A percentile compares a stretch with the other conserved stretches of the same genome.
Conservation (phyloP, 2,329 filamentous ascomycete species). For the Aspergillus sp. region DNA sequence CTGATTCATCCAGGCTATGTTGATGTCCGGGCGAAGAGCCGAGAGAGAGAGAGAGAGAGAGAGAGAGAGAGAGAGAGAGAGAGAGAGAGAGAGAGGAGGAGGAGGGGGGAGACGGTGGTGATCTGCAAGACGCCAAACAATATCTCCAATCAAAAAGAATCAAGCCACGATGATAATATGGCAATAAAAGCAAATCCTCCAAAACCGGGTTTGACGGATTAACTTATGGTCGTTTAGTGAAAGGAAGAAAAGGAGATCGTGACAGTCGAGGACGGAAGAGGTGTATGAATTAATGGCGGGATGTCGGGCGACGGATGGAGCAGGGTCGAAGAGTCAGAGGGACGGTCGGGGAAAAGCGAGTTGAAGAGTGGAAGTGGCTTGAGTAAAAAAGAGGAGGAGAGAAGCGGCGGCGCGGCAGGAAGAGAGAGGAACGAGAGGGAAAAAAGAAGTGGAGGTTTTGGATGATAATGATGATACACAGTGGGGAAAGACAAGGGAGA, state of each 20-base stretch:
- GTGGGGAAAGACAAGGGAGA: slow-evolving; percentile 16
- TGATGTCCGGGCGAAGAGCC: slow-evolving; percentile 5
- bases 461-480: slow-evolving; percentile 20
- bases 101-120: background rate
- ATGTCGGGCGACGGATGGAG: background rate
- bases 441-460: slow-evolving; percentile 7
- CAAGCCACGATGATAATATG: background rate
- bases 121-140: background rate
- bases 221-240: background rate
- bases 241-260: background rate
- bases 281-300: background rate
- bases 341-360: slow-evolving; percentile 15
- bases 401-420: slow-evolving; percentile 8
- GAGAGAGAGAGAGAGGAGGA: background rate
- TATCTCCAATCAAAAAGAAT: background rate
- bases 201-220: background rate
- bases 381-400: slow-evolving; percentile 10
- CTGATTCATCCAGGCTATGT: slow-evolving; percentile 32
- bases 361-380: slow-evolving; percentile 10
- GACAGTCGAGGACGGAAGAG: background rate
- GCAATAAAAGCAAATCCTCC: background rate
- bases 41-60: background rate
- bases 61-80: background rate
- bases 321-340: background rate
- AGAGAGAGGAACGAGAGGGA: slow-evolving; percentile 10